Evolutionary conservation across 2,329 filamentous ascomycete species (phyloP).

Genomic region (Hypoxylon sp.): DNA sequence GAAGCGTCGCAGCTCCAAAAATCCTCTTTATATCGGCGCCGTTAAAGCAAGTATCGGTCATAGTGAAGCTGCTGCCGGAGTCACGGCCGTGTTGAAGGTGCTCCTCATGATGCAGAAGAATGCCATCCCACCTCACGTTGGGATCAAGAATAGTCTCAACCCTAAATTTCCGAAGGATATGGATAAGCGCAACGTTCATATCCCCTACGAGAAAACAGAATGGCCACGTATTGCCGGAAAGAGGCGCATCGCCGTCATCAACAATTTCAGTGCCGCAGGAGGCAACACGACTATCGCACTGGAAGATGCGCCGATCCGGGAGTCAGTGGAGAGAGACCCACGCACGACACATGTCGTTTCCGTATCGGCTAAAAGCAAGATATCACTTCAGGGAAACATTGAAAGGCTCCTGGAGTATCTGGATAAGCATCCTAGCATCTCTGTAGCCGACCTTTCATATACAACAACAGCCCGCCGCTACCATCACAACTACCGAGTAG

Average conservation of each 20-base stretch:
- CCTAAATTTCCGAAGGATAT: slow-evolving; percentile 60
- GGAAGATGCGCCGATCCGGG: slow-evolving; percentile 42
- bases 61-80: slow-evolving; percentile 61
- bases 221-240: slow-evolving; percentile 52
- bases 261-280: slow-evolving; percentile 66
- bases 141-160: slow-evolving; percentile 56
- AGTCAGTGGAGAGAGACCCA: not conserved
- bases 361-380: slow-evolving; percentile 65
- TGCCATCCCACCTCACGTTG: slow-evolving; percentile 60
- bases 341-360: slow-evolving; percentile 69
- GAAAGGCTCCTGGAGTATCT: slow-evolving; percentile 66
- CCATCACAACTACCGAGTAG: slow-evolving; percentile 68
- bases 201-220: slow-evolving; percentile 56
- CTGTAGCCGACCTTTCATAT: slow-evolving; percentile 71
- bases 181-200: slow-evolving; percentile 57
- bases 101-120: slow-evolving; percentile 60
- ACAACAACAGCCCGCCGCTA: slow-evolving; percentile 74
- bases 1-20: slow-evolving; percentile 59
- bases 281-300: slow-evolving; percentile 60
- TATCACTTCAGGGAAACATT: slow-evolving; percentile 69
- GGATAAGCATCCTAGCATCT: slow-evolving; percentile 62
- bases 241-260: slow-evolving; percentile 54
- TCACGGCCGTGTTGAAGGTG: slow-evolving; percentile 59
- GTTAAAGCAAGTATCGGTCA: slow-evolving; percentile 66
- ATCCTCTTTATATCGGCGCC: slow-evolving; percentile 62